Evolutionary conservation across 148 eudicot species (phyloP).

Genomic region (Vaccinium myrtillus): DNA sequence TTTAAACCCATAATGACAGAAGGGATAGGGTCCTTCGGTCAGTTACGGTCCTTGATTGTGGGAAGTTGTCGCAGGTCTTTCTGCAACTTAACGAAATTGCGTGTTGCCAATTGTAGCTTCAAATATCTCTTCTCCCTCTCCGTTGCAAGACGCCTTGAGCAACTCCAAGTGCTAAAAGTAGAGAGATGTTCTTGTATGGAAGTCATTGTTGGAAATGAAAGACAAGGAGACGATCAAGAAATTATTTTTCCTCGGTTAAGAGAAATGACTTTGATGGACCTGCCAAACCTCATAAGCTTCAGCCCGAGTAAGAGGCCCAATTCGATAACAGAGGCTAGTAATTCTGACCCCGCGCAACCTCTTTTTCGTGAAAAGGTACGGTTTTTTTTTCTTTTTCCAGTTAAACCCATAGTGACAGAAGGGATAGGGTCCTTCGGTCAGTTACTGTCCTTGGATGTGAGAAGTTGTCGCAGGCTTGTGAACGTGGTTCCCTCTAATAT

Average conservation of each 20-base stretch:
- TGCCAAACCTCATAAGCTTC: background rate
- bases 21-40: background rate
- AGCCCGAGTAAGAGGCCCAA: background rate
- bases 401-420: background rate
- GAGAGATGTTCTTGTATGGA: background rate
- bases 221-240: background rate
- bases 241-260: background rate
- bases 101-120: background rate
- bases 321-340: background rate
- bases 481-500: background rate
- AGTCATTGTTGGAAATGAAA: background rate
- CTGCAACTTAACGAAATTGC: background rate
- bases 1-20: background rate
- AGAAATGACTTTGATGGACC: rapidly evolving
- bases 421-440: background rate
- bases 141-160: no score
- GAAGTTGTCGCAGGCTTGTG: background rate
- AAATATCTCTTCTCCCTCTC: no score
- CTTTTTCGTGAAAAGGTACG: background rate
- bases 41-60: background rate
- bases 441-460: no score
- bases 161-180: no score
- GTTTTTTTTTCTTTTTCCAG: background rate
- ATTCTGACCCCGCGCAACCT: background rate
- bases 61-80: background rate